phyloP scores from a whole-genome alignment of 169 alveolate genomes.

The Eimeria acervulina region DNA sequence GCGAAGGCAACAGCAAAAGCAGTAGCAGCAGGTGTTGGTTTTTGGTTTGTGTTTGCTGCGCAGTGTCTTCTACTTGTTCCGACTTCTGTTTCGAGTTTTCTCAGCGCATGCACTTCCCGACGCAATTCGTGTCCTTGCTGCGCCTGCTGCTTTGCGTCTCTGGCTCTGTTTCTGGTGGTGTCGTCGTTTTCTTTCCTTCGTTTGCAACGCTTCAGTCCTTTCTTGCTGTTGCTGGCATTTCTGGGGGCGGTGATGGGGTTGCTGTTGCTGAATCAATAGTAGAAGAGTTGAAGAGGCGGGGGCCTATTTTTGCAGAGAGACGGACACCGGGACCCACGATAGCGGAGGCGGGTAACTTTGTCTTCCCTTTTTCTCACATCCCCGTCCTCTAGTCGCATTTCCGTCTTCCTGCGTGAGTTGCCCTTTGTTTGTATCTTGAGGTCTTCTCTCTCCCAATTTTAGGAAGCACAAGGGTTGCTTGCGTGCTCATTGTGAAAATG shows the following conservation, averaged over 20 bases:
- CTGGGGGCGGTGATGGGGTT: conserved; percentile 29
- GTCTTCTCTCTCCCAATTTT: neutral
- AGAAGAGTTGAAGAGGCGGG: neutral
- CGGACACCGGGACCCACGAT: conserved; percentile 43
- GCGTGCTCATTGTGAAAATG: neutral
- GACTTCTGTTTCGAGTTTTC: conserved; percentile 47
- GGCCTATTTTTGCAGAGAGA: conserved; percentile 49
- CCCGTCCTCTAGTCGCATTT: neutral
- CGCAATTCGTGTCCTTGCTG: conserved; percentile 28
- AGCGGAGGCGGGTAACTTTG: neutral
- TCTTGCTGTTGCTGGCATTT: conserved; percentile 40
- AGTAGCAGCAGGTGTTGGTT: neutral
- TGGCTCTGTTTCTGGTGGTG: conserved; percentile 23
- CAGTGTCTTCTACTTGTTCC: conserved; percentile 16
- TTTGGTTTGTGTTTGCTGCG: conserved; percentile 1
- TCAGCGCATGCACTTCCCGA: conserved; percentile 53
- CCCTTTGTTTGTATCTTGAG: neutral
- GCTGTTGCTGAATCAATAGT: conserved; percentile 17
- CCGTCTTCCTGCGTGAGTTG: neutral
- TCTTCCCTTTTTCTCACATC: neutral
- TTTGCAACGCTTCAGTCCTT: conserved; percentile 52
- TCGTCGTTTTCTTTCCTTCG: conserved; percentile 56
- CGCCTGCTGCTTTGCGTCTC: conserved; percentile 45
- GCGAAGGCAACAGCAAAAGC: neutral
- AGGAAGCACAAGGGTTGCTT: neutral